phyloP scores from a whole-genome alignment of 202 grass and related monocot species.

The Carex arenaria region DNA sequence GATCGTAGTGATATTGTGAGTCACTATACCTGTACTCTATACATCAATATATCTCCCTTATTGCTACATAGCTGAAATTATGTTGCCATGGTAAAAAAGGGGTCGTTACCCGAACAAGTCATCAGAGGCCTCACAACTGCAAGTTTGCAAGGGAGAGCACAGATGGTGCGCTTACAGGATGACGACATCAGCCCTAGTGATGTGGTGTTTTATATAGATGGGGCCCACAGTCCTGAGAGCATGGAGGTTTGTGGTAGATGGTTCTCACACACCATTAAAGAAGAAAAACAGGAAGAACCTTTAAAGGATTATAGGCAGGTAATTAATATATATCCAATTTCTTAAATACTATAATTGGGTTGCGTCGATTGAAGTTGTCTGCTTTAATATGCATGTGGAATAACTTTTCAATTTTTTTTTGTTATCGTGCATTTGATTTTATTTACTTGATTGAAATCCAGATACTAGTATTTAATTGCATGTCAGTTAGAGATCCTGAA shows the following conservation, averaged over 20 bases:
- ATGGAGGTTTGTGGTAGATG: conserved; percentile 86
- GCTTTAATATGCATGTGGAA: neutral
- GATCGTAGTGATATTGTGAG: conserved; percentile 41
- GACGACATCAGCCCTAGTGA: conserved; percentile 15
- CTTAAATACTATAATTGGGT: neutral
- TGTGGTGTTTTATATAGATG: conserved; percentile 82
- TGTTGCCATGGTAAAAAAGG: conserved; percentile 36
- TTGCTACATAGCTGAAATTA: neutral
- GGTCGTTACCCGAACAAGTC: conserved; percentile 59
- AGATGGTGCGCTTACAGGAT: conserved; percentile 49
- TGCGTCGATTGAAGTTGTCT: neutral
- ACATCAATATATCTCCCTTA: neutral
- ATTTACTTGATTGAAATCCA: conserved; percentile 27
- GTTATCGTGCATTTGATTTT: neutral
- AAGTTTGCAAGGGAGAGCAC: conserved; percentile 83
- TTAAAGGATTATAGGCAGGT: conserved; percentile 30
- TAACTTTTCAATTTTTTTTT: conserved; percentile 4
- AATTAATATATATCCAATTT: neutral
- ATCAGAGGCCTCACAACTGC: conserved; percentile 59
- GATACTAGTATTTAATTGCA: conserved; percentile 99
- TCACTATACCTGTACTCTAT: neutral
- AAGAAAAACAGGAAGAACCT: conserved; percentile 31
- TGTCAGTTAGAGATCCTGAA: conserved; percentile 92
- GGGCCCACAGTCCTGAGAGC: conserved; percentile 97
- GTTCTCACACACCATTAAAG: conserved; percentile 61